Evolutionary conservation across 495 filamentous ascomycete species (phyloP).

Genomic region (Aspergillus homomorphus): DNA sequence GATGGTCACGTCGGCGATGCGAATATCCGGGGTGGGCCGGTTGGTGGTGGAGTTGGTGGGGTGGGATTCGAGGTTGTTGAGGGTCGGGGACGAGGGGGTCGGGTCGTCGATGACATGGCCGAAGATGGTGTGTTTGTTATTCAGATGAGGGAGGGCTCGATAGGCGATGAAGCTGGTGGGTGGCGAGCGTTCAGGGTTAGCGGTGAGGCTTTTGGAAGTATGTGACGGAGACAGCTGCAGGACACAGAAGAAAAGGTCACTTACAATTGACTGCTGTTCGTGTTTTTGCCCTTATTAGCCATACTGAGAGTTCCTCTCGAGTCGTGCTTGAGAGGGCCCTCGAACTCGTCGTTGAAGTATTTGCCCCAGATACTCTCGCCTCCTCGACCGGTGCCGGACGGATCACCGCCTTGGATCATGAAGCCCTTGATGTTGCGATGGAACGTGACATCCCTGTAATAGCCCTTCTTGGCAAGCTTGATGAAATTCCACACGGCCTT

Average conservation of each 20-base stretch:
- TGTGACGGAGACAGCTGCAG: neutral
- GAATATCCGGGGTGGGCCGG: conserved; percentile 68
- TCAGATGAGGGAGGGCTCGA: conserved; percentile 74
- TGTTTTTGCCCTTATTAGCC: conserved; percentile 98
- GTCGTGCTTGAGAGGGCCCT: conserved; percentile 80
- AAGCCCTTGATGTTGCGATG: conserved; percentile 93
- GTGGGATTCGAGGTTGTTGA: conserved; percentile 69
- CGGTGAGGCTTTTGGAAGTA: neutral
- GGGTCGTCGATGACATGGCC: conserved; percentile 76
- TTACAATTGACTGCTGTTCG: conserved; percentile 86
- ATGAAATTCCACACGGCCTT: conserved; percentile 97
- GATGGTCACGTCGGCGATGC: conserved; percentile 78
- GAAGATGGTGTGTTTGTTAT: conserved; percentile 96
- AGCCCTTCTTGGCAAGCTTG: conserved; percentile 80
- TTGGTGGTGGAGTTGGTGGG: conserved; percentile 64
- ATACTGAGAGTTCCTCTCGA: conserved; percentile 78
- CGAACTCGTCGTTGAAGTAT: conserved; percentile 88
- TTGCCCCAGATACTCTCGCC: conserved; percentile 86
- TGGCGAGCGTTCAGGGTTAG: conserved; percentile 14
- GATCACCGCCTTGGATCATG: conserved; percentile 92
- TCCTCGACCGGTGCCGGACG: conserved; percentile 72
- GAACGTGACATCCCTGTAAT: conserved; percentile 78
- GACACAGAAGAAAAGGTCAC: conserved; percentile 6
- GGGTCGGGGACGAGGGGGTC: conserved; percentile 54
- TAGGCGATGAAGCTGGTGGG: conserved; percentile 78